Evolutionary conservation across 768 basidiomycete species (phyloP).

Genomic region (Leccinum arenicola): DNA sequence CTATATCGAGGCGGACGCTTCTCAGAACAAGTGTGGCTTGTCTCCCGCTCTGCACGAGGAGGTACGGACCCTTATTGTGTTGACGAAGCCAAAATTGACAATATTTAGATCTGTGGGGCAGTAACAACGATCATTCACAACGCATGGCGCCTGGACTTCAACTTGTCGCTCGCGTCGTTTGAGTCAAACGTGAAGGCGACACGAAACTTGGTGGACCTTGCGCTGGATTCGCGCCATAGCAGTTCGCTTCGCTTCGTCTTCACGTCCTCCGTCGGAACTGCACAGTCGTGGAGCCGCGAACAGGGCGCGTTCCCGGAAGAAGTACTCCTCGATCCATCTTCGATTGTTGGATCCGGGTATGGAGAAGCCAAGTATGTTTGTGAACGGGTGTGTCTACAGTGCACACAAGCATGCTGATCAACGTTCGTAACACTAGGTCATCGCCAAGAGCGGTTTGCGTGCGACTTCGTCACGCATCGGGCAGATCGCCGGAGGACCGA

Average conservation of each 20-base stretch:
- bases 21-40: constrained; percentile 30
- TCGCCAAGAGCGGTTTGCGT: constrained; percentile 24
- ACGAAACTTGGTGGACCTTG: constrained; percentile 32
- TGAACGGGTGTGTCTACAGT: constrained; percentile 29
- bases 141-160: constrained; percentile 37
- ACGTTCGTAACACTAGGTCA: constrained; percentile 14
- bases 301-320: constrained; percentile 29
- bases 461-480: constrained; percentile 30
- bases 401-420: no score
- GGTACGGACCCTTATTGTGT: constrained; percentile 15
- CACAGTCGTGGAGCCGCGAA: constrained; percentile 24
- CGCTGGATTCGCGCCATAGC: constrained; percentile 26
- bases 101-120: constrained; percentile 12
- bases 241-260: constrained; percentile 22
- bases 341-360: constrained; percentile 35
- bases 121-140: constrained; percentile 30
- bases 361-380: constrained; percentile 38
- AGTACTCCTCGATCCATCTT: constrained; percentile 24
- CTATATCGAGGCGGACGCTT: constrained; percentile 37
- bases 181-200: constrained; percentile 36
- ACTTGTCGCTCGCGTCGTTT: constrained; percentile 36
- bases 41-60: constrained; percentile 24
- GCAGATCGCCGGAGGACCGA: constrained; percentile 33
- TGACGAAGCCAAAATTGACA: neutral
- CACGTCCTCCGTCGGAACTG: constrained; percentile 23